Percentiles rank a stretch among this genome's conserved stretches.
Evolutionary conservation across 441 rosid genomes (phyloP).

Genomic region (Caryocar brasiliense): DNA sequence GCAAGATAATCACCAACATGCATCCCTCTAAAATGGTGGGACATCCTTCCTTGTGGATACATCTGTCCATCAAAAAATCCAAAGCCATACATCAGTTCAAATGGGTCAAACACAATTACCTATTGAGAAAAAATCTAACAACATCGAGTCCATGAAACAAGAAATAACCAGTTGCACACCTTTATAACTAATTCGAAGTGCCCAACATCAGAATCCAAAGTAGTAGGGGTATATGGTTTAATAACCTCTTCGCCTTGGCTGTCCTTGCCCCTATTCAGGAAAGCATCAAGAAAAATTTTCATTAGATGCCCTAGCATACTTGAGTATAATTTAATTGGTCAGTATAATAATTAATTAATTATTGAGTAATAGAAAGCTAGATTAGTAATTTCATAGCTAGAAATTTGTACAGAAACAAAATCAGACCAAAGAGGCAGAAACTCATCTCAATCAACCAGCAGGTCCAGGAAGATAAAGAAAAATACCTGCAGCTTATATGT

Average conservation of each 20-base stretch:
- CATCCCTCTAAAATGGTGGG: constrained; percentile 93
- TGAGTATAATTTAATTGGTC: too few species aligned
- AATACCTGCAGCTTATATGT: constrained; percentile 85
- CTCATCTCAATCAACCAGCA: not conserved
- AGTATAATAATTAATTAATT: too few species aligned
- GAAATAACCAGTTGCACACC: constrained; percentile 25
- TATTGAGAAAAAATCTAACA: not conserved
- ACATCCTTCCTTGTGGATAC: constrained; percentile 97
- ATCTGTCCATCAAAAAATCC: constrained; percentile 33
- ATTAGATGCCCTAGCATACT: too few species aligned
- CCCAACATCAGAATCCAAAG: constrained; percentile 90
- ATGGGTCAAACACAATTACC: not conserved
- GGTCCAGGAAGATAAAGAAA: not conserved
- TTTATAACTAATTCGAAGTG: constrained; percentile 76
- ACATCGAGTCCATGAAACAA: not conserved
- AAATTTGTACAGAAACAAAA: too few species aligned
- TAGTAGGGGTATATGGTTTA: constrained; percentile 88
- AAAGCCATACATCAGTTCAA: not conserved
- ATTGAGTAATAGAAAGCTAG: too few species aligned
- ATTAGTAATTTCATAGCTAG: too few species aligned
- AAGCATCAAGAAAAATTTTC: not conserved
- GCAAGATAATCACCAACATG: constrained; percentile 68
- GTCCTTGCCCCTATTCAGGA: constrained; percentile 66
- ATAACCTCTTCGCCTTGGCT: constrained; percentile 73
- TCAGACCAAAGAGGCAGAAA: not conserved